Conservation (phyloP, 768 basidiomycete species). For the Phanerodontia chrysosporium region DNA sequence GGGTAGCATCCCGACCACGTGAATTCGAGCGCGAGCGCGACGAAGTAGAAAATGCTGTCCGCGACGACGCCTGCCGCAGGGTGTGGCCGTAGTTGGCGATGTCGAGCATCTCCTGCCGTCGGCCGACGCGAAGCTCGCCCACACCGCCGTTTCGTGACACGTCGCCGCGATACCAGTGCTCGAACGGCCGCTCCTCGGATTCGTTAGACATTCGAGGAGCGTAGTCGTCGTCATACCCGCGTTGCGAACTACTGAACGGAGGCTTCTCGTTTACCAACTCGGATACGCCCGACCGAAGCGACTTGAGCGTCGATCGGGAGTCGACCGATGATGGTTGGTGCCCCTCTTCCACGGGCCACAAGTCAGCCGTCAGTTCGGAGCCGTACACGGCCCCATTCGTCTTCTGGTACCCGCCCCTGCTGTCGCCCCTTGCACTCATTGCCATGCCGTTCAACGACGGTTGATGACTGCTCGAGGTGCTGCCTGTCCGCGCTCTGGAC, state of each 20-base stretch:
- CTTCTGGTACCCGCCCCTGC: slow-evolving; percentile 26
- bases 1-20: slow-evolving; percentile 19
- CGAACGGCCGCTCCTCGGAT: slow-evolving; percentile 79
- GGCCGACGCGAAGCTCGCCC: slow-evolving; percentile 73
- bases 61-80: slow-evolving; percentile 29
- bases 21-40: slow-evolving; percentile 25
- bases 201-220: slow-evolving; percentile 56
- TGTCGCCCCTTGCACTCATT: slow-evolving; percentile 30
- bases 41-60: slow-evolving; percentile 12
- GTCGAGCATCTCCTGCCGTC: slow-evolving; percentile 79
- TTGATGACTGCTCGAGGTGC: slow-evolving; percentile 37
- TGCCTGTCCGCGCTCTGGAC: slow-evolving; percentile 37
- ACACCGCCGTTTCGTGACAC: slow-evolving; percentile 86
- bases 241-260: slow-evolving; percentile 46
- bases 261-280: slow-evolving; percentile 61
- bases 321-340: slow-evolving; percentile 22
- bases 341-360: slow-evolving; percentile 26
- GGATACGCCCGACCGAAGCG: slow-evolving; percentile 34
- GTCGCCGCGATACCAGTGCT: slow-evolving; percentile 90
- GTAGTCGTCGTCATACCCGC: slow-evolving; percentile 26
- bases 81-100: slow-evolving; percentile 82
- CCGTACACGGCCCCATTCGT: slow-evolving; percentile 13
- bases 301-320: slow-evolving; percentile 22
- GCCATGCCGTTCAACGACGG: slow-evolving; percentile 19
- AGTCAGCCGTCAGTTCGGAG: slow-evolving; percentile 24